These are phyloP conservation scores for Alternaria sp. DNA, from an alignment of 2,329 filamentous ascomycete genomes.

Conservation along the genomic window DNA sequence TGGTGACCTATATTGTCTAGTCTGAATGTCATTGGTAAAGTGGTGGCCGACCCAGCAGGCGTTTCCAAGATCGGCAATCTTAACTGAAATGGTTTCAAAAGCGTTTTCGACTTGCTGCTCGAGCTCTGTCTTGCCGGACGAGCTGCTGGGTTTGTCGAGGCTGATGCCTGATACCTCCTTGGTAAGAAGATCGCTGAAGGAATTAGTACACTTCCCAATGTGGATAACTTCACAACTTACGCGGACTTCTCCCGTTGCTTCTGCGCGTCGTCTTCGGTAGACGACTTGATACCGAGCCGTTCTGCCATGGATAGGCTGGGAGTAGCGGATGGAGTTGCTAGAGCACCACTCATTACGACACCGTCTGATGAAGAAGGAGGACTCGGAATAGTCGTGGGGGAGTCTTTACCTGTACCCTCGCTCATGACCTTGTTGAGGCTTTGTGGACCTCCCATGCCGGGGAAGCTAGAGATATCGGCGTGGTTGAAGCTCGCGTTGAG, in stretches of 20 bases:
- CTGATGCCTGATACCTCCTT: conserved; percentile 95
- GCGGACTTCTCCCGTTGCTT: conserved; percentile 92
- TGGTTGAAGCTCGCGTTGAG: conserved; percentile 91
- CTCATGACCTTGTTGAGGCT: conserved; percentile 87
- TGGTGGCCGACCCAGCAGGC: conserved; percentile 99
- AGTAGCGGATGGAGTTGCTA: conserved; percentile 58
- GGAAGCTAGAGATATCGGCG: conserved; percentile 70
- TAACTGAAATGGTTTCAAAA: conserved; percentile 92
- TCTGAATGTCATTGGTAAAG: conserved; percentile 99
- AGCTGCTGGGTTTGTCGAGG: conserved; percentile 72
- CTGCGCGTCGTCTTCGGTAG: conserved; percentile 66
- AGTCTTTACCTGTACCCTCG: conserved; percentile 70
- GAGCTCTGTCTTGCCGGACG: conserved; percentile 58
- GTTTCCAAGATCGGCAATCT: conserved; percentile 98
- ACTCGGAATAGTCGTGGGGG: conserved; percentile 54
- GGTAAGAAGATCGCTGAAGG: conserved; percentile 80
- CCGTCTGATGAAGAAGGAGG: conserved; percentile 52
- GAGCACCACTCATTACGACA: conserved; percentile 65
- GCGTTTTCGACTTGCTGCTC: conserved; percentile 64
- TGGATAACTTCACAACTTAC: conserved; percentile 63
- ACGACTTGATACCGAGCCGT: conserved; percentile 61
- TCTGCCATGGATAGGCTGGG: conserved; percentile 66
- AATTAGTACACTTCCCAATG: not conserved
- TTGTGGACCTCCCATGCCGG: conserved; percentile 62
- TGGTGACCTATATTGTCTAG: conserved; percentile 93